Percentiles rank a stretch among this genome's conserved stretches.
phyloP scores from a whole-genome alignment of 1,139 yeast genomes.

The Candida neerlandica region DNA sequence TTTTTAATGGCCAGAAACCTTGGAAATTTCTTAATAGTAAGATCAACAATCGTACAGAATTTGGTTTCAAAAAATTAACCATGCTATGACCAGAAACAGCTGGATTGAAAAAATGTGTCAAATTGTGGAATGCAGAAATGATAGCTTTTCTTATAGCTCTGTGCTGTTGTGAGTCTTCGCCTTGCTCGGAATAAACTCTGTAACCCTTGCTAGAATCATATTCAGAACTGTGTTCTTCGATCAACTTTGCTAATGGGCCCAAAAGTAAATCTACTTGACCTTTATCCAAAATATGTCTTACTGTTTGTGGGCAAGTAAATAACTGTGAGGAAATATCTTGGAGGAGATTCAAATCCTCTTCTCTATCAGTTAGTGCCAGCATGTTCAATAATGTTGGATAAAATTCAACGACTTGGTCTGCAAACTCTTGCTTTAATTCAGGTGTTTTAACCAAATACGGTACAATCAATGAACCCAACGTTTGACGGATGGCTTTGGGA shows the following conservation, averaged over 20 bases:
- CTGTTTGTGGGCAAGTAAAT: conserved; percentile 65
- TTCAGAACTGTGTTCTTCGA: conserved; percentile 38
- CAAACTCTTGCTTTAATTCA: conserved; percentile 47
- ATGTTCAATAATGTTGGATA: conserved; percentile 56
- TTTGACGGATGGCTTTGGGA: conserved; percentile 50
- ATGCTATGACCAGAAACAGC: conserved; percentile 22
- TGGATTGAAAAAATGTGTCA: conserved; percentile 47
- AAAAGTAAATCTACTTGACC: conserved; percentile 44
- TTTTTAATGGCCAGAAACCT: conserved; percentile 54
- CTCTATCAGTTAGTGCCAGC: conserved; percentile 59
- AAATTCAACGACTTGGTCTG: conserved; percentile 54
- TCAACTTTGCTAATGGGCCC: conserved; percentile 49
- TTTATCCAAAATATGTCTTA: conserved; percentile 40
- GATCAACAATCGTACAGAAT: conserved; percentile 40
- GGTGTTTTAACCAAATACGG: conserved; percentile 57
- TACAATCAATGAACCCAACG: conserved; percentile 48
- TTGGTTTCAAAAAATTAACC: conserved; percentile 26
- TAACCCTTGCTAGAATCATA: conserved; percentile 28
- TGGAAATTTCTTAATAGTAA: conserved; percentile 55
- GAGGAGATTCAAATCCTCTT: conserved; percentile 59
- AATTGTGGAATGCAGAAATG: conserved; percentile 40
- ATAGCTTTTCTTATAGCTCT: conserved; percentile 35
- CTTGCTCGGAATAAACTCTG: conserved; percentile 26
- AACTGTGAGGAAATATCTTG: conserved; percentile 61
- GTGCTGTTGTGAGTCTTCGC: conserved; percentile 18